Base-by-base conservation (phyloP, 139 green algal genomes). In the Pycnococcus provasolii region DNA sequence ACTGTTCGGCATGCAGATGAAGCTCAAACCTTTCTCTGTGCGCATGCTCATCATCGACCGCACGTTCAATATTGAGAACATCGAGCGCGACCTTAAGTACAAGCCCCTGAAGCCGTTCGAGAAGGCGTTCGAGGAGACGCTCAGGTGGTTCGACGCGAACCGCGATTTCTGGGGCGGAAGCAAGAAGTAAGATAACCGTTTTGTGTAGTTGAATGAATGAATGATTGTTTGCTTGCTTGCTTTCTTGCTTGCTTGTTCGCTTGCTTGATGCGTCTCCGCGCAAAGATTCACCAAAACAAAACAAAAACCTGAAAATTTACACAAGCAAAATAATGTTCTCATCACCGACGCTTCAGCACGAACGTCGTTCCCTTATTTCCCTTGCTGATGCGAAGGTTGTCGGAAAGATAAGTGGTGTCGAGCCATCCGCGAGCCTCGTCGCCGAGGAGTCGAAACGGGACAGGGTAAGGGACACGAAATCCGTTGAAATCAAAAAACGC, bases 401-500 rank as follows among this genome's bases (percentile, higher is more conserved):
- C 67, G 42, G 58, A 67, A 6, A 81, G 54, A 66, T 81, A 83
- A 0, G 53, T 60, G 46, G 70, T 81, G 53, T 81, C 75, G 51
- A 83, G 68, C 76, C 76, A 83, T 37, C 74, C 90, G 82, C 97
- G 96, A 44, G 78, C 80, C 70, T 97, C 92, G 71, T 99, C 88
- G 0, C 87, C 89, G 45, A 99, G 79, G 6, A 96, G 71, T 39
- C 78, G 73, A 77, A 99, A 99, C 3, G 92, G 92, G 48, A 99
- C 92, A 3, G 91, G 92, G 76, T 97, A 99, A 3, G 92, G 92
- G 42, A 81, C 4, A 39, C 63, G 50, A 46, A 60, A 26, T 26
- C 26, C 26, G 1, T 80, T 80, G 68, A 96, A 87, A n/a, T 88
- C 69, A 76, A 98, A 97, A 0, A 85, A 87, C 42, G 76, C 76